Evolutionary conservation across 257 asterid species (phyloP).

Genomic region (Forsythia viridissima): DNA sequence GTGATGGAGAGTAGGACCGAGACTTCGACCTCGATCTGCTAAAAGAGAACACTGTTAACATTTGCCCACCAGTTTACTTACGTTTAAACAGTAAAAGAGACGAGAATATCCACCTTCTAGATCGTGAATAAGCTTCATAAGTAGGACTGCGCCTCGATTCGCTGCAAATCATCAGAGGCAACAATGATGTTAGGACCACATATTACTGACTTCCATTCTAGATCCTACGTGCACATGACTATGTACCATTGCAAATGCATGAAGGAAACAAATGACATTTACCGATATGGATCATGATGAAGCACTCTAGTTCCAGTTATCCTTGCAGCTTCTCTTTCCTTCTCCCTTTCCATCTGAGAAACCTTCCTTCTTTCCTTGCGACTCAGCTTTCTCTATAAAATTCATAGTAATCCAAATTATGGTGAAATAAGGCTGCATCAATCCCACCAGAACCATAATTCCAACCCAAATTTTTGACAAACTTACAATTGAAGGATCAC

Average conservation of each 20-base stretch:
- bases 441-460: constrained; percentile 8
- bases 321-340: constrained; percentile 86
- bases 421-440: neutral
- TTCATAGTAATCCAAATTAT: constrained; percentile 13
- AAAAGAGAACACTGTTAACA: constrained; percentile 21
- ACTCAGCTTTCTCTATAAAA: constrained; percentile 80
- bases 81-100: constrained; percentile 2
- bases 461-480: neutral
- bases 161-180: constrained; percentile 42
- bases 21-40: constrained; percentile 78
- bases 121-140: constrained; percentile 91
- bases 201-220: constrained; percentile 1
- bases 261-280: constrained; percentile 14
- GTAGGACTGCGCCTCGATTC: constrained; percentile 97
- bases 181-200: neutral
- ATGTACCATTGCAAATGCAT: constrained; percentile 6
- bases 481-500: constrained; percentile 96
- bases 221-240: neutral
- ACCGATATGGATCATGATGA: constrained; percentile 94
- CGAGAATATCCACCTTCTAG: constrained; percentile 59
- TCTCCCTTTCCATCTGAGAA: constrained; percentile 88
- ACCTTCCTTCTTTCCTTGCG: constrained; percentile 97
- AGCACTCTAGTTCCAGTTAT: constrained; percentile 73
- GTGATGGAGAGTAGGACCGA: constrained; percentile 81
- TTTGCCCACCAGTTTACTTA: constrained; percentile 12